phyloP scores from a whole-genome alignment of 1,284 basidiomycete genomes.

The Cystobasidium sp. region DNA sequence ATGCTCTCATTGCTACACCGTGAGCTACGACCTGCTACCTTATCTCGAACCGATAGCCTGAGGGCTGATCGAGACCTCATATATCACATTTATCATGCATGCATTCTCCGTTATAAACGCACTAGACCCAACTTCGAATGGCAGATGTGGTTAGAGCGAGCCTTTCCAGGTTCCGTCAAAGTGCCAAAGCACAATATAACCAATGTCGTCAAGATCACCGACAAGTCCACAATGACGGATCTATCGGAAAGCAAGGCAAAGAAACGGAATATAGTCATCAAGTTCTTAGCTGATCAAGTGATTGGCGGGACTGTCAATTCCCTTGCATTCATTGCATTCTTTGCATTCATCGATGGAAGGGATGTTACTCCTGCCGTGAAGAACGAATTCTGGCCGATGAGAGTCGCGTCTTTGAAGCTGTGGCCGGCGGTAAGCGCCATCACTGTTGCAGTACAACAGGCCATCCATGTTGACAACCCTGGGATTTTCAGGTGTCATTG shows the following conservation, averaged over 20 bases:
- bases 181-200: conserved; percentile 2
- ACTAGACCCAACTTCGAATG: conserved; percentile 20
- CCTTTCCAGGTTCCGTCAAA: conserved; percentile 12
- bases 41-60: neutral
- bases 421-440: conserved; percentile 30
- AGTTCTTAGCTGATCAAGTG: conserved; percentile 33
- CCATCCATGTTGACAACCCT: neutral
- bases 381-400: conserved; percentile 35
- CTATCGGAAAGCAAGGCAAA: conserved; percentile 29
- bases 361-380: conserved; percentile 8
- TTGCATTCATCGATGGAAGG: conserved; percentile 19
- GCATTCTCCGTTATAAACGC: neutral
- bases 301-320: conserved; percentile 36
- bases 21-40: conserved; percentile 63
- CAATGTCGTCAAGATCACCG: neutral
- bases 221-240: conserved; percentile 12
- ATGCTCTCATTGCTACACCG: conserved; percentile 57
- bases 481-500: conserved; percentile 18
- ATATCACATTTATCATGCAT: neutral
- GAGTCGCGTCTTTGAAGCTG: conserved; percentile 34
- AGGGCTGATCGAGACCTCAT: neutral
- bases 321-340: conserved; percentile 24
- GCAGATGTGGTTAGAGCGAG: conserved; percentile 31
- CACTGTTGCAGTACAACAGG: too few species aligned
- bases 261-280: conserved; percentile 22